Percentiles rank a stretch among this genome's conserved stretches.
phyloP scores from a whole-genome alignment of 2,329 filamentous ascomycete genomes.

The Apiospora arundinis region DNA sequence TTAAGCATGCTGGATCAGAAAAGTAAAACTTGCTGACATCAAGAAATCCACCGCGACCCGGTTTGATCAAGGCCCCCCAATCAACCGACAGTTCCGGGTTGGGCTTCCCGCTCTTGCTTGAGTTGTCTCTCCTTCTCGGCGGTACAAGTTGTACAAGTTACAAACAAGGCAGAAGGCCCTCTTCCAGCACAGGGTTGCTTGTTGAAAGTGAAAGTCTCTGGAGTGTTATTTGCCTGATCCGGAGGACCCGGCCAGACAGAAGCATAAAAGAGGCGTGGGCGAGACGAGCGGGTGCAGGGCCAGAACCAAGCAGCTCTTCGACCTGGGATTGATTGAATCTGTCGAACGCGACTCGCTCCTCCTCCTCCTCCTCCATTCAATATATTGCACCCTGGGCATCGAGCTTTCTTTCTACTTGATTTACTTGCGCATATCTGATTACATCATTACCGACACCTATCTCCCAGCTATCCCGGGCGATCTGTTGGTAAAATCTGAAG shows the following conservation, averaged over 20 bases:
- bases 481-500: conserved; percentile 18
- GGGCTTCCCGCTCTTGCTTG: conserved; percentile 6
- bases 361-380: background rate
- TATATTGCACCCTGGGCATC: no score
- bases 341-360: background rate
- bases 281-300: background rate
- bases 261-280: background rate
- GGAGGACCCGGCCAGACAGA: conserved; percentile 6
- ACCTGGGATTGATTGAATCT: background rate
- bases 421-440: background rate
- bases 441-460: background rate
- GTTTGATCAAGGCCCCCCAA: conserved; percentile 11
- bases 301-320: background rate
- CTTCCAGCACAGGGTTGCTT: conserved; percentile 7
- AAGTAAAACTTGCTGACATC: conserved; percentile 17
- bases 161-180: conserved; percentile 2
- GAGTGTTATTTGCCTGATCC: background rate
- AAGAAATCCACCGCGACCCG: conserved; percentile 1
- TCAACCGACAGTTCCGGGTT: conserved; percentile 11
- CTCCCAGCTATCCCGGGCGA: conserved; percentile 2
- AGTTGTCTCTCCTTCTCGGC: conserved; percentile 10
- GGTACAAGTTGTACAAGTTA: conserved; percentile 18
- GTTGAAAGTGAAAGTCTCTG: conserved; percentile 2
- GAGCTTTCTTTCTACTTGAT: background rate
- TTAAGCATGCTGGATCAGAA: conserved; percentile 16